phyloP scores from a whole-genome alignment of 768 basidiomycete species.

The Kwoniella mangroviensis region DNA sequence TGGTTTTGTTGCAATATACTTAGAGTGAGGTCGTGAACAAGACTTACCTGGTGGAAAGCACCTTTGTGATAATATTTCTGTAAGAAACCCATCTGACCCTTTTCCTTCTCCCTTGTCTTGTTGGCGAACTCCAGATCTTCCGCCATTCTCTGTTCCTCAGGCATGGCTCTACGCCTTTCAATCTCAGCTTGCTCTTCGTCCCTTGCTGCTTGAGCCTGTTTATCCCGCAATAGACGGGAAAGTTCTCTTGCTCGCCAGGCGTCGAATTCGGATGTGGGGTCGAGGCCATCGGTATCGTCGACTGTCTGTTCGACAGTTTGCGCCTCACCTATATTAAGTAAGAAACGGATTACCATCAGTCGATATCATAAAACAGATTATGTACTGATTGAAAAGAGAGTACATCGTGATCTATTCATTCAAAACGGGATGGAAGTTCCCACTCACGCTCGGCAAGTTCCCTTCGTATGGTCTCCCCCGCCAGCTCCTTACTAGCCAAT shows the following conservation, averaged over 20 bases:
- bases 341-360: background rate
- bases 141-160: slow-evolving; percentile 87
- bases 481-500: slow-evolving; percentile 86
- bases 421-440: background rate
- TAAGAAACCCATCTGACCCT: slow-evolving; percentile 87
- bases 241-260: slow-evolving; percentile 95
- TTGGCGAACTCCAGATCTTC: slow-evolving; percentile 90
- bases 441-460: slow-evolving; percentile 83
- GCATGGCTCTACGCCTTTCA: slow-evolving; percentile 85
- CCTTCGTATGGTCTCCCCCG: slow-evolving; percentile 88
- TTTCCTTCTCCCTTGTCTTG: slow-evolving; percentile 74
- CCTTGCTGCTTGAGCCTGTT: slow-evolving; percentile 78
- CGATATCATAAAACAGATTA: background rate
- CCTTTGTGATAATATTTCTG: slow-evolving; percentile 99
- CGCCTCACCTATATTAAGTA: slow-evolving; percentile 6
- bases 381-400: background rate
- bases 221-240: slow-evolving; percentile 89
- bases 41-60: slow-evolving; percentile 88
- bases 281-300: slow-evolving; percentile 92
- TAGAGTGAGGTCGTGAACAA: background rate
- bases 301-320: slow-evolving; percentile 57
- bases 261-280: slow-evolving; percentile 88
- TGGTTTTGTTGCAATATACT: background rate
- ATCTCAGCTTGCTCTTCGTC: slow-evolving; percentile 89
- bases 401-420: background rate